A percentile compares a stretch with the other conserved stretches of the same genome.
Evolutionary conservation across 1,284 basidiomycete genomes (phyloP).

Genomic region (Pseudozyma flocculosa): DNA sequence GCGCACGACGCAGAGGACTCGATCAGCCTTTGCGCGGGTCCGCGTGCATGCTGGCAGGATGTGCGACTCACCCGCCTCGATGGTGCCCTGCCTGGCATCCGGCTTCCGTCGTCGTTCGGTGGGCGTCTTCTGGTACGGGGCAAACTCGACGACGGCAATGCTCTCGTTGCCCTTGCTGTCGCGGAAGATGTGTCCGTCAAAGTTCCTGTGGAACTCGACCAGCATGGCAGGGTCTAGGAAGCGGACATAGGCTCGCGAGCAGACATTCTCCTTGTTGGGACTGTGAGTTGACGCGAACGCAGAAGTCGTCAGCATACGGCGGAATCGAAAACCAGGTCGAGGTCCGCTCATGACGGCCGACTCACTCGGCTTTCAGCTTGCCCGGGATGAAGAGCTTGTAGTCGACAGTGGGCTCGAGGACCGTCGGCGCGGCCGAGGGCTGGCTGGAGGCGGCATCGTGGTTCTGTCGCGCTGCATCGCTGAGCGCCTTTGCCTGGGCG

Average conservation of each 20-base stretch:
- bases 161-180: slow-evolving; percentile 88
- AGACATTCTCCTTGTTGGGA: slow-evolving; percentile 31
- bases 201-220: slow-evolving; percentile 75
- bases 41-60: neutral
- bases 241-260: slow-evolving; percentile 84
- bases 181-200: slow-evolving; percentile 86
- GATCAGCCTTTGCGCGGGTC: no score
- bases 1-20: neutral
- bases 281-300: neutral
- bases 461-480: slow-evolving; percentile 63
- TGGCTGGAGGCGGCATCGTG: slow-evolving; percentile 62
- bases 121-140: slow-evolving; percentile 84
- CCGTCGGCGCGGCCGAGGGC: neutral
- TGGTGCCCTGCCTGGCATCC: slow-evolving; percentile 71
- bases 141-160: slow-evolving; percentile 86
- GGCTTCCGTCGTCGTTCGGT: slow-evolving; percentile 69
- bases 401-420: slow-evolving; percentile 27
- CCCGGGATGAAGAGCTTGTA: slow-evolving; percentile 39
- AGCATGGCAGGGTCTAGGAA: slow-evolving; percentile 76
- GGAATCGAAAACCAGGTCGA: no score
- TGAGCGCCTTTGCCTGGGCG: slow-evolving; percentile 69
- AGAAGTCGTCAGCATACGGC: no score
- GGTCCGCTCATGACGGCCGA: no score
- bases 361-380: slow-evolving; percentile 37
- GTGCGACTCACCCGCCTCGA: slow-evolving; percentile 68